Conservation (phyloP, 257 asterid genomes). For the Solanum okadae region DNA sequence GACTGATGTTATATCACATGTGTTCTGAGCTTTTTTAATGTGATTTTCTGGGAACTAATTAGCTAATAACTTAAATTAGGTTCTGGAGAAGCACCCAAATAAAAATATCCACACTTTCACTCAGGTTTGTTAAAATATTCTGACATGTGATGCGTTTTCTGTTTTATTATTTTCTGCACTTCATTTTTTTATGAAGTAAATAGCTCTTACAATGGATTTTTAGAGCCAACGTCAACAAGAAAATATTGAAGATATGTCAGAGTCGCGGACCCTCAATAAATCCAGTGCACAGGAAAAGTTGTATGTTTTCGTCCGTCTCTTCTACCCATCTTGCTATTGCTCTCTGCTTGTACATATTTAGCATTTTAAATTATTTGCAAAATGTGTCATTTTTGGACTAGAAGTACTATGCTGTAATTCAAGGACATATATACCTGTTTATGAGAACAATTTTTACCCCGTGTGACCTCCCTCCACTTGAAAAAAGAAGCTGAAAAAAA, state of each 20-base stretch:
- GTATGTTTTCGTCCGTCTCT: slow-evolving; percentile 24
- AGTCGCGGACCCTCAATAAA: slow-evolving; percentile 14
- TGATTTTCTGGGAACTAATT: slow-evolving; percentile 17
- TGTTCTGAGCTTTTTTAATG: slow-evolving; percentile 1
- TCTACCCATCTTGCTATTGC: background rate
- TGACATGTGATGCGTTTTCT: slow-evolving; percentile 7
- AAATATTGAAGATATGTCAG: slow-evolving; percentile 15
- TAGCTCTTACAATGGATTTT: background rate
- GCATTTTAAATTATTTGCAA: background rate
- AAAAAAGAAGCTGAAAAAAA: background rate
- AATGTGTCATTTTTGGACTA: background rate
- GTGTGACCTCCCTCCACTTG: background rate
- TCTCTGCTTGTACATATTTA: background rate
- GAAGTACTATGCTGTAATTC: background rate
- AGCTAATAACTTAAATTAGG: slow-evolving; percentile 32
- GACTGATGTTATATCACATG: slow-evolving; percentile 1
- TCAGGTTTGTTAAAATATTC: slow-evolving; percentile 35
- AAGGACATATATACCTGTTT: background rate
- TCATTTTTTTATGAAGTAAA: slow-evolving; percentile 6
- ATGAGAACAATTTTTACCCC: background rate
- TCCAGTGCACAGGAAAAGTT: slow-evolving; percentile 24
- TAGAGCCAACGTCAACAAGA: slow-evolving; percentile 35
- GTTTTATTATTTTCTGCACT: background rate
- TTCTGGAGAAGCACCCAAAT: slow-evolving; percentile 58
- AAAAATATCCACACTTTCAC: slow-evolving; percentile 55